Evolutionary conservation across 73 alveolate species (phyloP), one percentile per base, ranked within the genome.

Genomic region (Paramecium sexaurelia): DNA sequence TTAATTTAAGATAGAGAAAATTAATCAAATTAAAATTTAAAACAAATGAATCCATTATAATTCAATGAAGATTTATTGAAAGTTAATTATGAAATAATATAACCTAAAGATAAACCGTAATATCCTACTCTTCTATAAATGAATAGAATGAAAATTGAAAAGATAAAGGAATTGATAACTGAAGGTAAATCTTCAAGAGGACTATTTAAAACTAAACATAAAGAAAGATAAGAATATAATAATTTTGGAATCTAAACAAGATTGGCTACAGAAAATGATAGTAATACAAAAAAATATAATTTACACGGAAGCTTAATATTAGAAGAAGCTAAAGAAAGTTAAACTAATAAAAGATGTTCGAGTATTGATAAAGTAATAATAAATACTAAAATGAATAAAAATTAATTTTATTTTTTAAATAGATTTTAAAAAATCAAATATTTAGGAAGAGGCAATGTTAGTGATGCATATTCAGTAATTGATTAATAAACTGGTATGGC

Each of bases 141-240:
- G 83, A 61, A 61, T 61, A 9, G 83, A 61, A 61, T 61, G 83
- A 61, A 61, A 24, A 61, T 61, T 3, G 83, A 51, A 51, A 51
- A 51, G 33, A 51, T 51, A n/a, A 51, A 51, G 33, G 67, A 51
- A 3, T 51, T 51, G 33, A 51, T 51, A 3, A 51, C 29, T 17
- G 67, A 51, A 51, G 67, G 67, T 2, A 51, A 51, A 51, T 4
- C 67, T n/a, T 51, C 9, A 2, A 51, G 29, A 51, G 0, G 32
- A 51, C 1, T 0, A 17, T 51, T 17, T 17, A 51, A 51, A 51
- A 51, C 22, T 8, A 51, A 51, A 7, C 32, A 6, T 2, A 2
- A 35, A 35, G 41, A 35, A 17, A 17, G 4, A 3, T 51, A 51
- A 51, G 6, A 51, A 51, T 3, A 51, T 1, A 10, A 51, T 17